Base-by-base conservation (phyloP, 2,329 filamentous ascomycete species). In the Zasmidium citrigriseum region DNA sequence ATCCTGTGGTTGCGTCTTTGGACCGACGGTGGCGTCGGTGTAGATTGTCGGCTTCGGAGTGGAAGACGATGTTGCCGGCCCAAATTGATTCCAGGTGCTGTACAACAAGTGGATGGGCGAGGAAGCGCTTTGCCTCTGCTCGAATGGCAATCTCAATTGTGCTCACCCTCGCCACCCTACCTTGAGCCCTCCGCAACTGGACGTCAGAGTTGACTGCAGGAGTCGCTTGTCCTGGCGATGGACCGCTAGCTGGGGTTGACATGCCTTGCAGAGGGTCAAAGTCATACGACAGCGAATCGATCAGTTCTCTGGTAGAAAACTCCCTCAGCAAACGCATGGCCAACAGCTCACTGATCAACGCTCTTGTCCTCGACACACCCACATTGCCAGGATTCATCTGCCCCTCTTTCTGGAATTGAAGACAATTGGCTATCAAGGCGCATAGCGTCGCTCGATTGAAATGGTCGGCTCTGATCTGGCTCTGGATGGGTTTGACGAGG, bases 31-130 rank as follows among this genome's bases (percentile, higher is more conserved):
- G 81, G 49, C 77, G 76, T 46, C 91, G 87, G 73, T 97, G 93
- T 22, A 97, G 78, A 64, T 85, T 89, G 73, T 97, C 93, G 4
- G 91, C 91, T 12, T 89, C 86, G 1, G 91, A 95, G 75, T 96
- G 92, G 70, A 98, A 97, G 65, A 95, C 92, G 64, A 98, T 95
- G 18, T 90, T 93, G 24, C 93, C 93, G 20, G 91, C 93, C 93
- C 93, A 98, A 61, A 98, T 96, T 46, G 92, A 93, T 74, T 97
- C 92, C n/a, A 98, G 81, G 71, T 97, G 93, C 73, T 96, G 91
- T 9, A 97, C 89, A 0, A 97, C 92, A 2, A 97, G 80, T 0
- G 93, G 93, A 70, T 97, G 93, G 9, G 93, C 89, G 4, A 98
- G 81, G 67, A 97, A 96, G 66, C 91, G 89, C 76, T 98, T 97